Conservation (phyloP, 345 rosid species). For the Pugionium cornutum region DNA sequence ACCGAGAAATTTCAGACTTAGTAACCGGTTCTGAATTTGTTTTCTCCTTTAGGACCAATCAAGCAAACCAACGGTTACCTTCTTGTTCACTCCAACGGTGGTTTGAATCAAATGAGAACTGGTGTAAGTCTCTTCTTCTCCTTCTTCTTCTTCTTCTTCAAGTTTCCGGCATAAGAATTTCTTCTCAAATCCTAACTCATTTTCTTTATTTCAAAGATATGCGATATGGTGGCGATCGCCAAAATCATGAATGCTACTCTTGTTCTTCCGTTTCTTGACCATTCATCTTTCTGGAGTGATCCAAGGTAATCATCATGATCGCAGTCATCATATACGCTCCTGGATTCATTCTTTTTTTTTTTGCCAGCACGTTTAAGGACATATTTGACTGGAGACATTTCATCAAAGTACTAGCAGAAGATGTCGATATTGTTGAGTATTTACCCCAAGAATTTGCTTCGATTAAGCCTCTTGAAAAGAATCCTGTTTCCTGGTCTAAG, state of each 20-base stretch:
- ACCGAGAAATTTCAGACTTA: neutral
- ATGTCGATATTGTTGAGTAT: conserved; percentile 53
- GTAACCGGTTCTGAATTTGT: neutral
- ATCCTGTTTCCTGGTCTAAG: conserved; percentile 76
- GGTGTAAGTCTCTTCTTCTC: conserved; percentile 52
- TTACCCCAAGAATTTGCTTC: conserved; percentile 49
- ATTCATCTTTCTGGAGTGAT: conserved; percentile 75
- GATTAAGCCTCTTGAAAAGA: conserved; percentile 43
- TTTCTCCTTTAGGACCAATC: conserved; percentile 23
- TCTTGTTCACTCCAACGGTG: conserved; percentile 77
- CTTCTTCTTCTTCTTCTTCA: conserved; percentile 8
- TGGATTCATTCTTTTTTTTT: neutral
- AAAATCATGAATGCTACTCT: conserved; percentile 73
- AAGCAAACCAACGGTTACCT: conserved; percentile 55
- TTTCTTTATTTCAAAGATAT: conserved; percentile 45
- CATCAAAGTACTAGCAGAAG: conserved; percentile 52
- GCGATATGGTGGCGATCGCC: conserved; percentile 76
- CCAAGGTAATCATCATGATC: conserved; percentile 50
- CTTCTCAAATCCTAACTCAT: conserved; percentile 5
- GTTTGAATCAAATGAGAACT: conserved; percentile 84
- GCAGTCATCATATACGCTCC: neutral
- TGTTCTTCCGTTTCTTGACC: conserved; percentile 72
- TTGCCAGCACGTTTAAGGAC: conserved; percentile 61
- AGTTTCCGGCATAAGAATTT: neutral
- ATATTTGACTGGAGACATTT: conserved; percentile 75